These are phyloP conservation scores for Thermothelomyces thermophilus DNA, from an alignment of 2,329 filamentous ascomycete species.

Conservation along the genomic window DNA sequence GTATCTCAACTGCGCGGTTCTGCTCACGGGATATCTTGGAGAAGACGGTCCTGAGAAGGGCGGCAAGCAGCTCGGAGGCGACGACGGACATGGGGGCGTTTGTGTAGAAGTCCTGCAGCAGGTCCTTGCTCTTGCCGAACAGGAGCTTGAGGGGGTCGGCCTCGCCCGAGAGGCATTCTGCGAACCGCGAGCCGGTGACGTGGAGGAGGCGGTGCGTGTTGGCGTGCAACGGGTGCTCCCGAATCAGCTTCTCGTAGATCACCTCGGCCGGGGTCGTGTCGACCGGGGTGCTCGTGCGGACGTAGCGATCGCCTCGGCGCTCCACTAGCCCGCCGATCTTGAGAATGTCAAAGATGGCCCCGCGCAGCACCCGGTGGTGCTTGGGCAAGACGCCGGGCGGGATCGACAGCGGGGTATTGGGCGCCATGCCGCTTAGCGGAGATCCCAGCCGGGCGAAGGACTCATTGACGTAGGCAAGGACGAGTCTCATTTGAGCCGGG, in stretches of 20 bases:
- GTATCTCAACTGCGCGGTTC: background rate
- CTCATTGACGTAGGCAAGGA: background rate
- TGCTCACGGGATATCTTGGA: background rate
- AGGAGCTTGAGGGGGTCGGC: constrained; percentile 34
- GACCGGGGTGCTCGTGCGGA: background rate
- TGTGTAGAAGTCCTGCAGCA: constrained; percentile 29
- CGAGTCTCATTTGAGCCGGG: constrained; percentile 21
- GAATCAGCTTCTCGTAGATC: background rate
- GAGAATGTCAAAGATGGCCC: background rate
- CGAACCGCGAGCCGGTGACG: constrained; percentile 27
- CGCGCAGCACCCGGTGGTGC: background rate
- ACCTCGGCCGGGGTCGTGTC: background rate
- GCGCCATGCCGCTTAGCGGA: background rate
- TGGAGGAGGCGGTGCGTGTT: constrained; percentile 22
- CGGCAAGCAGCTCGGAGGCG: background rate
- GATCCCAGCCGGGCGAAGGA: background rate
- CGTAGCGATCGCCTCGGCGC: background rate
- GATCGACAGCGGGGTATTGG: background rate
- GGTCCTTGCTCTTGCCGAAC: constrained; percentile 33
- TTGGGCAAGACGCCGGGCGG: background rate
- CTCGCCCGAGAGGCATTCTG: constrained; percentile 29
- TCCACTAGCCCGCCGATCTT: background rate
- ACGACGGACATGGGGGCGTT: constrained; percentile 29
- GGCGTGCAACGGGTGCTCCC: constrained; percentile 3
- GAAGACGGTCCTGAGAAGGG: background rate